These are phyloP conservation scores for Fusarium nodosum DNA, from an alignment of 2,329 filamentous ascomycete species.

Conservation along the genomic window DNA sequence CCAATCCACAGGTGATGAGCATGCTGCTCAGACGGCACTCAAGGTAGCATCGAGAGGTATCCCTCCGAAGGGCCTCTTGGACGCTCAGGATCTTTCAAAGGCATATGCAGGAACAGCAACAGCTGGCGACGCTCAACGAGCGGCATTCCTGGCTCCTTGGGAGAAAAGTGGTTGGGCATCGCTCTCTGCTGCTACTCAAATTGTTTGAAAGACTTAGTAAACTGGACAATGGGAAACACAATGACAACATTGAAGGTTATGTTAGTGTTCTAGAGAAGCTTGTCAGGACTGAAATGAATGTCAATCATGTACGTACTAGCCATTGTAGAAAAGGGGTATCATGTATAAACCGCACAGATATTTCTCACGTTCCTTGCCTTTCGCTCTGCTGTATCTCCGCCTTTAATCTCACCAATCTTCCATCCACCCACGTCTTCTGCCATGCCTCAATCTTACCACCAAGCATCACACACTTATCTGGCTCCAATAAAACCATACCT, in stretches of 20 bases:
- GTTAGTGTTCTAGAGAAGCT: too few relatives aligned
- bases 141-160: constrained; percentile 88
- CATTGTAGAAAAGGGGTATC: constrained; percentile 37
- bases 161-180: constrained; percentile 73
- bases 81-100: constrained; percentile 76
- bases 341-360: constrained; percentile 17
- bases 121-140: constrained; percentile 80
- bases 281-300: not conserved
- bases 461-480: constrained; percentile 75
- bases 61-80: constrained; percentile 77
- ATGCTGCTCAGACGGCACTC: constrained; percentile 81
- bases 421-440: constrained; percentile 82
- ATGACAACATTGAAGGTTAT: not conserved
- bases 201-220: constrained; percentile 21
- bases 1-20: constrained; percentile 66
- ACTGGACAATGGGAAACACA: not conserved
- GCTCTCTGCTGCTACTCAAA: constrained; percentile 56
- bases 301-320: constrained; percentile 2
- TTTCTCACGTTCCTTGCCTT: constrained; percentile 19
- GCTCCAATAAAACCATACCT: constrained; percentile 83
- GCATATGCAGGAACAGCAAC: constrained; percentile 81
- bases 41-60: constrained; percentile 81
- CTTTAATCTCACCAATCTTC: constrained; percentile 77
- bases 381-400: constrained; percentile 64
- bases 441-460: constrained; percentile 88